Percentiles rank a stretch among this genome's conserved stretches.
Conservation (phyloP, 352 stramenopile species). For the Pythium dissotocum region DNA sequence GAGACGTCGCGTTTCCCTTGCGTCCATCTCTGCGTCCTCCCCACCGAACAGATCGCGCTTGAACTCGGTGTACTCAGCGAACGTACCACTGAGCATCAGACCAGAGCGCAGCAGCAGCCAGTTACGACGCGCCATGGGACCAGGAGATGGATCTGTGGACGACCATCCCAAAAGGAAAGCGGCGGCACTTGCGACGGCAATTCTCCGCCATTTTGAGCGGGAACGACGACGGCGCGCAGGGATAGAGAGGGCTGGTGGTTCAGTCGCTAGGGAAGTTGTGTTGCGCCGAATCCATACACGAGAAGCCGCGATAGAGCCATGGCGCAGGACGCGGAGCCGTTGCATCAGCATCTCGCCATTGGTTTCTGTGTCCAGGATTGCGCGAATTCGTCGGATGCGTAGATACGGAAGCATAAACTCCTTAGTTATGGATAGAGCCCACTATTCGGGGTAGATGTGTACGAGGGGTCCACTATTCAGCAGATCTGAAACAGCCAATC, state of each 20-base stretch:
- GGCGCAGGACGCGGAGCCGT: background rate
- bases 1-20: conserved; percentile 12
- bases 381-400: background rate
- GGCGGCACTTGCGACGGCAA: conserved; percentile 8
- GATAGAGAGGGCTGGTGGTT: background rate
- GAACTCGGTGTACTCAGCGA: conserved; percentile 29
- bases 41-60: conserved; percentile 18
- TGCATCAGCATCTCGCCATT: background rate
- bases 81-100: conserved; percentile 32
- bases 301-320: background rate
- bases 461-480: background rate
- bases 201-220: conserved; percentile 18
- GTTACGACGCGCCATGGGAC: conserved; percentile 6
- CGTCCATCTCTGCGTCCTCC: background rate
- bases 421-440: background rate
- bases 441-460: background rate
- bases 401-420: background rate
- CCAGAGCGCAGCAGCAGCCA: conserved; percentile 30
- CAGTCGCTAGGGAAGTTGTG: background rate
- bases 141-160: conserved; percentile 5
- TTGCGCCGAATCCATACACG: background rate
- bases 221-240: background rate
- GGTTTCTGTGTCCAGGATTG: background rate
- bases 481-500: conserved; percentile 5
- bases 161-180: background rate